Base-by-base conservation (phyloP, 2,329 filamentous ascomycete species). In the Aspergillus alliaceus region DNA sequence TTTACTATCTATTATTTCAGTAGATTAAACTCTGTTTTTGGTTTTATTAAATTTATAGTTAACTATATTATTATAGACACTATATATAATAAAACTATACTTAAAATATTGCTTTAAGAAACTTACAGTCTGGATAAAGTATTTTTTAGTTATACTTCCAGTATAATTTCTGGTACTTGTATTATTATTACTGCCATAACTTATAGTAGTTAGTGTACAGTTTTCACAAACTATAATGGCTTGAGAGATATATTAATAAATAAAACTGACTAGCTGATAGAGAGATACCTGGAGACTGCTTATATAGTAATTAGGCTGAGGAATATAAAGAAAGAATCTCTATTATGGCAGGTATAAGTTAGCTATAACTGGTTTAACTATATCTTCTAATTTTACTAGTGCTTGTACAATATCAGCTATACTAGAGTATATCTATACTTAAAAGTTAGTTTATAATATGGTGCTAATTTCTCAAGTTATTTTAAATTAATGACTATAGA, bases 261-360 rank as follows among this genome's bases (percentile, higher is more conserved):
- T 8, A 11, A 11, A 31, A 11, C 29, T 31, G 12, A 31, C 12
- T 11, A 31, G 29, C 29, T 31, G 12, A 31, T 8, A 11, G 29
- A 31, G 8, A 31, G 12, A 31, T 31, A 31, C 12, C 8, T 31
- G 29, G 29, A 31, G 29, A 31, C 29, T 7, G 29, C 29, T 31
- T 53, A 53, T 44, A 31, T 22, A 31, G 27, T 14, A 15, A 44
- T 44, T 18, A 27, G 50, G 9, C 50, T 35, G 15, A 53, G 31
- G n/a, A 20, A 53, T 32, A 20, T 44, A 8, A 18, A n/a, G 6
- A 15, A 44, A 11, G 50, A 53, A 35, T 35, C 50, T 34, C 14
- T 53, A 20, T 15, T 53, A 7, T 53, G 50, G 50, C 22, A 53
- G 37, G 50, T 53, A 35, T 53, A 53, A 44, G 50, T 42, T 9